Base-by-base conservation (phyloP, 1,284 basidiomycete genomes). In the Athelia psychrophila region DNA sequence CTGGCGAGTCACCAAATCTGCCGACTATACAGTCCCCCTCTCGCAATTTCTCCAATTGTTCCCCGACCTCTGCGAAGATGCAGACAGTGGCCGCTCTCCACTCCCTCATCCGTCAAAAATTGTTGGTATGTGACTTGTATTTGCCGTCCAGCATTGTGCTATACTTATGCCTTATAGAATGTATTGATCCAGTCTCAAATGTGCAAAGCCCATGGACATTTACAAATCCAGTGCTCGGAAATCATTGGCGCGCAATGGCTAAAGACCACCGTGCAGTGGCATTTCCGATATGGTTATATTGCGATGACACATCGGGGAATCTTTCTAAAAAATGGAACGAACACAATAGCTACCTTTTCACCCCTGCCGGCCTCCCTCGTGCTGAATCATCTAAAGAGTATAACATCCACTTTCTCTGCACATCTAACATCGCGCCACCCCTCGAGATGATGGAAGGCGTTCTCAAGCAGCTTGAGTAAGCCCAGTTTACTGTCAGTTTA, bases 241-340 rank as follows among this genome's bases (percentile, higher is more conserved):
- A 65, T 50, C 20, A 22, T 9, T 66, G 62, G 63, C 53, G 54
- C 13, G 53, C 23, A 0, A 36, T 50, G 25, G 63, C 67, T 6
- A 40, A 63, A 19, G 66, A 64, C 2, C 45, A 49, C n/a, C 59
- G 59, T 1, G 62, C 64, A 10, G 25, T 64, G 12, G 42, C 56
- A 1, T 56, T 72, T 16, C 67, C 70, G 1, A 52, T 75, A 0
- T 75, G 67, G 69, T 18, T 73, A 0, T 77, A 77, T 52, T 74
- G 74, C 44, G 72, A 76, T 45, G 72, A 77, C 52, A 75, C 71
- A 0, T 76, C 72, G 0, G 74, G 74, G 0, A 76, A 77, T 54
- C 18, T 62, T 0, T 76, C 72, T 0, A 75, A 76, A 54, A 71
- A 72, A 50, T 77, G 72, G 72, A 76, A 77, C 49, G 64, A 73